Conservation (phyloP, 2,329 filamentous ascomycete species). For the Colletotrichum lindemuthianum region DNA sequence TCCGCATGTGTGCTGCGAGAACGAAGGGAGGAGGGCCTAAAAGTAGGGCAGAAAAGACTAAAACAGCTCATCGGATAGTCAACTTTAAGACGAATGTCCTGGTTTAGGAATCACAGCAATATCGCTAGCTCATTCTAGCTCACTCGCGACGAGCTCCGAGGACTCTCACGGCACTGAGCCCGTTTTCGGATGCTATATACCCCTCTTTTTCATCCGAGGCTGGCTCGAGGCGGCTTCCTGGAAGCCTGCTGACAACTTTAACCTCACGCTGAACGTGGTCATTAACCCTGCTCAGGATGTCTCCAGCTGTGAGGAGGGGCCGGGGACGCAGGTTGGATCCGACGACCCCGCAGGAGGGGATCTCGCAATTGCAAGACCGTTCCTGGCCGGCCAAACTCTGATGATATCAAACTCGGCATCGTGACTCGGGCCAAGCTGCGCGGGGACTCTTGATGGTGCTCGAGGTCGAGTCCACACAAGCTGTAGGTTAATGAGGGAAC, state of each 20-base stretch:
- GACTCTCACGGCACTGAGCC: background rate
- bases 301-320: background rate
- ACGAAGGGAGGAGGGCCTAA: background rate
- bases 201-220: constrained; percentile 22
- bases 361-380: background rate
- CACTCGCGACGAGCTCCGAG: background rate
- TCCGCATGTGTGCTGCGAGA: background rate
- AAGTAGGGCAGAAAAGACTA: background rate
- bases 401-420: background rate
- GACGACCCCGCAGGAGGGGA: background rate
- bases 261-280: background rate
- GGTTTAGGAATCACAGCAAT: background rate
- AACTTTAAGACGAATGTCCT: constrained; percentile 14
- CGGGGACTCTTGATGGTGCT: too few relatives aligned
- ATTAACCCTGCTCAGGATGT: background rate
- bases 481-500: too few relatives aligned
- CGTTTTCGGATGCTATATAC: constrained; percentile 1
- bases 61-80: background rate
- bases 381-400: constrained; percentile 18
- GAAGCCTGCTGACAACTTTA: background rate
- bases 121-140: background rate
- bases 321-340: background rate
- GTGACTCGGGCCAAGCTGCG: too few relatives aligned
- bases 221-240: background rate
- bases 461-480: too few relatives aligned